Base-by-base conservation (phyloP, 2,329 filamentous ascomycete species). In the Coniella vitis region DNA sequence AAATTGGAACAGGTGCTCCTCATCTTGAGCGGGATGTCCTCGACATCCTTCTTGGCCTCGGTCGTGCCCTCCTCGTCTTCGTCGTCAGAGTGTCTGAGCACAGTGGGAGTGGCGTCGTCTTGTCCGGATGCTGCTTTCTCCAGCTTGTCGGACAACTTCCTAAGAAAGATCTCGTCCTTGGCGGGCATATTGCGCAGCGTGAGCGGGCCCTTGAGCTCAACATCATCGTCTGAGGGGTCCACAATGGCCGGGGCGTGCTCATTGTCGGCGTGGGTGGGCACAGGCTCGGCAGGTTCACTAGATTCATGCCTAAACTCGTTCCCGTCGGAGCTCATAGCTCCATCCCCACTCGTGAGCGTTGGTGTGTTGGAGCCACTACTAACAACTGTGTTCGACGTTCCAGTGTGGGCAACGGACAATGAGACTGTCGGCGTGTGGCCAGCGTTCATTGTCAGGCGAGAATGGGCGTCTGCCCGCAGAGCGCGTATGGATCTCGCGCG, bases 371-470 rank as follows among this genome's bases (percentile, higher is more conserved):
- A 60, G 31, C 69, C 69, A 40, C 65, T 69, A 51, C 67, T 70
- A 50, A 59, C 63, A 35, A 65, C 64, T 13, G 65, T 67, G 31
- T 70, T 71, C 7, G 61, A 57, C 14, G 59, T 62, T 10, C 63
- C 67, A 2, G 72, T 72, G 12, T 69, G 68, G 8, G 66, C 64
- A 2, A 73, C 62, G 4, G 78, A 79, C 10, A 80, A 64, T 1
- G 77, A 79, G 58, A 81, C 78, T 44, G 72, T 81, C 7, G 79
- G 79, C 2, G 79, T 83, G 61, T 83, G 79, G 1, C 79, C 79
- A 17, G 79, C 79, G 60, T 83, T 74, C 72, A 83, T 77, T 0
- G 72, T 80, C 36, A 81, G 70, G 38, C 79, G 70, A 42, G 66
- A 68, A 38, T 69, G 67, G 56, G 75, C 77, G 5, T 71, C 67